Conservation (phyloP, 2,329 filamentous ascomycete genomes). For the Chaetomiaceae sp. region DNA sequence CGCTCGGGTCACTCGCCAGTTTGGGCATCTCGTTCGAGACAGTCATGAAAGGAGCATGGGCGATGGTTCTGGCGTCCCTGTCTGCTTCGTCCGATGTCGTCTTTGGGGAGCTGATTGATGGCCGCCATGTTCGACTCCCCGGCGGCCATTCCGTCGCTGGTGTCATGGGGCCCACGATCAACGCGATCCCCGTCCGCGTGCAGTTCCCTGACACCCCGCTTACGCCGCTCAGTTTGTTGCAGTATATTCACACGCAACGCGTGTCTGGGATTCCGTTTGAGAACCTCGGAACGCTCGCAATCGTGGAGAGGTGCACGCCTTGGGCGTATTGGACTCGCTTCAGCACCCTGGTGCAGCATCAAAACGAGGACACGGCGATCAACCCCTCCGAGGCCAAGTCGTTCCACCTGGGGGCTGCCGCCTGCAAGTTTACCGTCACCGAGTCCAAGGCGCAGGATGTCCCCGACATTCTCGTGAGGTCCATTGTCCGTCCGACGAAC, state of each 20-base stretch:
- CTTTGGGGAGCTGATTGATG: slow-evolving; percentile 49
- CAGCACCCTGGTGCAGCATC: slow-evolving; percentile 49
- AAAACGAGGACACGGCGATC: slow-evolving; percentile 36
- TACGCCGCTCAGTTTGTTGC: slow-evolving; percentile 44
- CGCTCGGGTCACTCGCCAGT: slow-evolving; percentile 36
- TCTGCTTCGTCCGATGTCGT: slow-evolving; percentile 45
- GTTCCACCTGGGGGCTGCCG: slow-evolving; percentile 41
- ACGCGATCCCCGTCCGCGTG: slow-evolving; percentile 44
- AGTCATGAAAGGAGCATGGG: slow-evolving; percentile 53
- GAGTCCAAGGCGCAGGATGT: slow-evolving; percentile 37
- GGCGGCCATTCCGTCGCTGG: slow-evolving; percentile 50
- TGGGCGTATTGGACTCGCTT: slow-evolving; percentile 50
- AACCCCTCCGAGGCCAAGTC: slow-evolving; percentile 29
- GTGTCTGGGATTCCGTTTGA: slow-evolving; percentile 43
- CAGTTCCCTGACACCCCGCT: slow-evolving; percentile 38
- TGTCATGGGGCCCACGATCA: slow-evolving; percentile 41
- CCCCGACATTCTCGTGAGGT: slow-evolving; percentile 42
- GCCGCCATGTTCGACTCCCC: slow-evolving; percentile 38
- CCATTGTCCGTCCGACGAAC: slow-evolving; percentile 32
- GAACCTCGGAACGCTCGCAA: slow-evolving; percentile 44
- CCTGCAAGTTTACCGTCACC: slow-evolving; percentile 39
- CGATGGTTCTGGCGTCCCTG: slow-evolving; percentile 46
- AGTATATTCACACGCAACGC: slow-evolving; percentile 44
- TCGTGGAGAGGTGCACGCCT: slow-evolving; percentile 47
- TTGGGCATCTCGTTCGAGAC: slow-evolving; percentile 45